These are phyloP conservation scores for Blastocystis sp. DNA, from an alignment of 352 stramenopile genomes.

Conservation along the genomic window DNA sequence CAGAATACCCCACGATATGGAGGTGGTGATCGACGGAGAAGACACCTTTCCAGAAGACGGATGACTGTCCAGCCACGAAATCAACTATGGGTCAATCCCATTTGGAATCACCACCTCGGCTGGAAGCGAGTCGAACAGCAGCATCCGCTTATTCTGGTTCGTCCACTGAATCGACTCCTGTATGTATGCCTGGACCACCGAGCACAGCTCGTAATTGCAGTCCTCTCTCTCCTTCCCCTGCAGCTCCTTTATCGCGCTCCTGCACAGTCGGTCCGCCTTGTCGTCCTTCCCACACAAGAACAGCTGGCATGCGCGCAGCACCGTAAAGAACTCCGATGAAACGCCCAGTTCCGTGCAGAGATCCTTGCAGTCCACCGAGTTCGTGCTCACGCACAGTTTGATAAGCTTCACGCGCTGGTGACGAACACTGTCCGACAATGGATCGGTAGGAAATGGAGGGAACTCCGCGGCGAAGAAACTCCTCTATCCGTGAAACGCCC, in stretches of 20 bases:
- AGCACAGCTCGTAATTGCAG: slow-evolving; percentile 55
- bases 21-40: slow-evolving; percentile 45
- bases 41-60: slow-evolving; percentile 50
- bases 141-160: slow-evolving; percentile 40
- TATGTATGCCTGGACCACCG: slow-evolving; percentile 36
- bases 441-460: not conserved
- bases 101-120: slow-evolving; percentile 2
- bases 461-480: slow-evolving; percentile 19
- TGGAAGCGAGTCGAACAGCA: slow-evolving; percentile 35
- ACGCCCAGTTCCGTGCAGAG: slow-evolving; percentile 13
- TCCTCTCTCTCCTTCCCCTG: slow-evolving; percentile 32
- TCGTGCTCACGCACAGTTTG: slow-evolving; percentile 46
- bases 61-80: slow-evolving; percentile 51
- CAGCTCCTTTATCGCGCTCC: slow-evolving; percentile 31
- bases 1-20: slow-evolving; percentile 36
- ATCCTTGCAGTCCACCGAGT: not conserved
- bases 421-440: not conserved
- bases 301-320: slow-evolving; percentile 25
- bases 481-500: slow-evolving; percentile 21
- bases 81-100: not conserved
- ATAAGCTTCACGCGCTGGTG: slow-evolving; percentile 64
- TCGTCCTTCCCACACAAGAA: slow-evolving; percentile 48
- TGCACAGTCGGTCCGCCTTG: slow-evolving; percentile 59
- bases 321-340: slow-evolving; percentile 15
- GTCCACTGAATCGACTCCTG: slow-evolving; percentile 68